Conservation (phyloP, 805 yeast species). For the Metschnikowia kofuensis region DNA sequence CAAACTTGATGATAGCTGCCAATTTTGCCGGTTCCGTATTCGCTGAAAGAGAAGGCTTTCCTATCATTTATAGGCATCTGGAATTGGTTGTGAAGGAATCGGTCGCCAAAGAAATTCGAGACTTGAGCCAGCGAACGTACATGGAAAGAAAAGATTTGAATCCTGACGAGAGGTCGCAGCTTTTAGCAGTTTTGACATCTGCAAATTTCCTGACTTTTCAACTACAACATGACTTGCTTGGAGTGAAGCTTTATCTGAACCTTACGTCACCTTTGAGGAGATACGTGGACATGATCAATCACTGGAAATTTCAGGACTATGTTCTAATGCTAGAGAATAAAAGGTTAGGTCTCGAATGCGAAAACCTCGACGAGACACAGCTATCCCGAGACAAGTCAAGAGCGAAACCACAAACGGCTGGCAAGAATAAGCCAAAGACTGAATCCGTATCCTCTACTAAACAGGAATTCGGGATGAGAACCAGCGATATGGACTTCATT, state of each 20-base stretch:
- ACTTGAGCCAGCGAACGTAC: conserved; percentile 17
- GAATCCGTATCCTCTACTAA: not conserved
- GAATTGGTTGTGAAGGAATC: conserved; percentile 25
- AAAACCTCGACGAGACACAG: not conserved
- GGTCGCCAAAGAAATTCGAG: conserved; percentile 25
- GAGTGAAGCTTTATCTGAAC: conserved; percentile 60
- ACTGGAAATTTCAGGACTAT: conserved; percentile 55
- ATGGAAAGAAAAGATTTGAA: conserved; percentile 21
- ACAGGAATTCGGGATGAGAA: conserved; percentile 5
- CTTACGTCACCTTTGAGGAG: conserved; percentile 54
- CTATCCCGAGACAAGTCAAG: not conserved
- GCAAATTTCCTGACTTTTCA: conserved; percentile 51
- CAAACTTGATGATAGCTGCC: conserved; percentile 82
- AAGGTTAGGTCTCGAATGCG: not conserved
- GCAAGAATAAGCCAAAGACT: not conserved
- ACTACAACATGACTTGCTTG: conserved; percentile 57
- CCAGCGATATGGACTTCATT: conserved; percentile 31
- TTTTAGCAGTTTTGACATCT: conserved; percentile 47
- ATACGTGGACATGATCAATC: conserved; percentile 49
- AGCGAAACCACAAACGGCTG: not conserved
- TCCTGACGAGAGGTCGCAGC: conserved; percentile 40
- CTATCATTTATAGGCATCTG: conserved; percentile 49
- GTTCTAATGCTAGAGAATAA: conserved; percentile 1
- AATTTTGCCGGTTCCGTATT: conserved; percentile 58
- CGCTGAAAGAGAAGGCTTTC: conserved; percentile 42